Base-by-base conservation (phyloP, 306 rosid species). In the Corylus avellana region DNA sequence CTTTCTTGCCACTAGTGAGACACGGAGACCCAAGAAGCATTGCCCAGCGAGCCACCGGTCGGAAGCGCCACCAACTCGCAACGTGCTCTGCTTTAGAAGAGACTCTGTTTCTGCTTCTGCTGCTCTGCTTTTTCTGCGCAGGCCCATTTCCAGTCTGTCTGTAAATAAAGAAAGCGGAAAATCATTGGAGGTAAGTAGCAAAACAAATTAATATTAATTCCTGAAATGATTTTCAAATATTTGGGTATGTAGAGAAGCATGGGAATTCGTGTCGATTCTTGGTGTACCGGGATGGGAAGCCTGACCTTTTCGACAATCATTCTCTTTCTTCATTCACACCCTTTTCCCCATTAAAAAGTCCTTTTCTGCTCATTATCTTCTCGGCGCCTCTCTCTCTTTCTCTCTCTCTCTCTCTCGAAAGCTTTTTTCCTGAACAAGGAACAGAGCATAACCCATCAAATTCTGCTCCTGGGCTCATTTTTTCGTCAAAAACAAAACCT, bases 141-240 rank as follows among this genome's bases (percentile, higher is more conserved):
- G 86, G 76, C 91, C 53, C 83, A 83, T 74, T 82, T 88, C 89
- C 90, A 83, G 70, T 56, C 82, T 84, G 84, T 81, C 82, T 84
- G 84, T 81, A 83, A 84, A 39, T 73, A 20, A 27, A 63, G 68
- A 25, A 35, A 75, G 6, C 58, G 70, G 42, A 70, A 70, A 67
- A 79, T 80, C 85, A 53, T 73, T 68, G 53, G 29, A 50, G 79
- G 80, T 59, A 77, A 79, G 77, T 11, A 55, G 77, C 77, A 73
- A 29, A 53, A 12, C 49, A 17, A 54, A 22, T 22, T 12, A 55
- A 39, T 32, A 14, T 74, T 39, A 37, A 1, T 27, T 62, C 13
- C 70, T 35, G 48, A 14, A 16, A 14, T 66, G 37, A 4, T 66
- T 66, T 8, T 35, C n/a, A 37, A 13, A 64, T 2, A 17, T 16